Evolutionary conservation across 164 flowering plant genomes (phyloP), one percentile per base, ranked within the genome.

Genomic region (Akebia trifoliata): DNA sequence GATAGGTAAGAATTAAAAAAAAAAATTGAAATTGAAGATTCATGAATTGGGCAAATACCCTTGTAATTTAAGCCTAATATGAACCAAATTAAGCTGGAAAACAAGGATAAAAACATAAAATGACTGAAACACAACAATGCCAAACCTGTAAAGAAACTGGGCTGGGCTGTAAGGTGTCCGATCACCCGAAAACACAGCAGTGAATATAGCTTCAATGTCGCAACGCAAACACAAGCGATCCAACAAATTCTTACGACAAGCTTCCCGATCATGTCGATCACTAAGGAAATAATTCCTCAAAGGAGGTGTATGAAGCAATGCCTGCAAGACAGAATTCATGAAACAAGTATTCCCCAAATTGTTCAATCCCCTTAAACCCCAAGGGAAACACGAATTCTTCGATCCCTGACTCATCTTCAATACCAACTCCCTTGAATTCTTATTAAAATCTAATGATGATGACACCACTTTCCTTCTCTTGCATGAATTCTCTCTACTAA

Each of bases 361-460:
- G 60, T 76, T 83, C 78, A 83, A 72, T n/a, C 89, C 89, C 53
- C 89, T 77, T 81, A 83, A 76, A 14, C 89, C 89, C 71, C 64
- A 66, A 12, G 86, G 86, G 21, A 74, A 69, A 49, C 80, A 72
- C 4, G 84, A 82, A 35, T 79, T 82, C n/a, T n/a, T n/a, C 0
- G 79, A 73, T 65, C 76, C 76, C 57, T 43, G 72, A 61, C 77
- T 83, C 51, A 72, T 62, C 63, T 53, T 43, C 48, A 65, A 65
- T 50, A 67, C 58, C 62, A 69, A 15, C 39, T 59, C 67, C 18
- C 64, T 82, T 31, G 72, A 54, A 37, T 67, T 70, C 62, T 69
- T 75, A 44, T 28, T 68, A 59, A 73, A 82, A 54, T 61, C 67
- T 28, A 59, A 72, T 9, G 39, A 45, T 46, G 57, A 66, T 9